Evolutionary conservation across 2,329 filamentous ascomycete genomes (phyloP).

Genomic region (Herpotrichia juniperi): DNA sequence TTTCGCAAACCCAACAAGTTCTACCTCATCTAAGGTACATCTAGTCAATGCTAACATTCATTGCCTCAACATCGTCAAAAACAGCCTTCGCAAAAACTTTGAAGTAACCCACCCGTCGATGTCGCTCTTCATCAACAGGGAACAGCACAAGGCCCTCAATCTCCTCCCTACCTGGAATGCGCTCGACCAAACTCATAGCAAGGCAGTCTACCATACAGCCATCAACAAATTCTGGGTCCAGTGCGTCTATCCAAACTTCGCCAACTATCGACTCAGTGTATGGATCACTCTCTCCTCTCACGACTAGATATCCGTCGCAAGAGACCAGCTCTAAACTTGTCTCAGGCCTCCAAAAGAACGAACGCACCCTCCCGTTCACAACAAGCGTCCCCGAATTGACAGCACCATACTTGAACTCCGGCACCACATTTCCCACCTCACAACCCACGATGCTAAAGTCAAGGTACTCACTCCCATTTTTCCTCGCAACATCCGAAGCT

Average conservation of each 20-base stretch:
- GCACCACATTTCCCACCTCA: neutral
- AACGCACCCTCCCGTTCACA: neutral
- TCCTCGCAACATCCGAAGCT: neutral
- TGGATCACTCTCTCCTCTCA: no score
- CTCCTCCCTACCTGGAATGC: neutral
- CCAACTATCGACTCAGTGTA: neutral
- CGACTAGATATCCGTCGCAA: neutral
- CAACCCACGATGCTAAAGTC: neutral
- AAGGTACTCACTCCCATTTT: neutral
- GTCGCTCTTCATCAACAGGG: neutral
- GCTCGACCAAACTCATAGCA: neutral
- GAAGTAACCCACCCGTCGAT: neutral
- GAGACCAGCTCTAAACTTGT: neutral
- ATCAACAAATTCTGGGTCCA: neutral
- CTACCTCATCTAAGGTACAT: neutral
- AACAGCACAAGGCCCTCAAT: neutral
- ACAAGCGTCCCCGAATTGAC: neutral
- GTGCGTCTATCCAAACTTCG: neutral
- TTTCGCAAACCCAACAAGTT: neutral
- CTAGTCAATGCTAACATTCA: neutral
- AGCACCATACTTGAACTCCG: neutral
- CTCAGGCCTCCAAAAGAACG: neutral
- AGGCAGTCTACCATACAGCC: neutral
- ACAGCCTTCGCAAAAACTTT: neutral
- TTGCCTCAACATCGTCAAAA: neutral